These are phyloP conservation scores for Trametes maxima DNA, from an alignment of 768 basidiomycete species.

Conservation along the genomic window DNA sequence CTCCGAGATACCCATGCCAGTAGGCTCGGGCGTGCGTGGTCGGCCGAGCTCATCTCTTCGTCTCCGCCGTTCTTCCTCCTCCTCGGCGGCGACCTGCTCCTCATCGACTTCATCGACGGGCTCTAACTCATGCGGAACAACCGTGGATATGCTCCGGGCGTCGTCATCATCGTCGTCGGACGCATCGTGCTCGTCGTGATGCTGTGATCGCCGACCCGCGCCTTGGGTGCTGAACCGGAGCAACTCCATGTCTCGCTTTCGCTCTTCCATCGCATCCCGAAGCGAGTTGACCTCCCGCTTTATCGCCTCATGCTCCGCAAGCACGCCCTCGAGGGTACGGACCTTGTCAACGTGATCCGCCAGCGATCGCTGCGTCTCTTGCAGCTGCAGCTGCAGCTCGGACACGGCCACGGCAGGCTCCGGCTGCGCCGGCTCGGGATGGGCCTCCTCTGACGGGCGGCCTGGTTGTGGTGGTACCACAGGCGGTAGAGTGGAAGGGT, in stretches of 20 bases:
- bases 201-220: constrained; percentile 25
- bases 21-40: constrained; percentile 83
- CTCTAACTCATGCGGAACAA: constrained; percentile 69
- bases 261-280: constrained; percentile 70
- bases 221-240: constrained; percentile 31
- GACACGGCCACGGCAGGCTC: constrained; percentile 43
- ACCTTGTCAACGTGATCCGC: constrained; percentile 82
- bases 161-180: constrained; percentile 50
- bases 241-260: constrained; percentile 51
- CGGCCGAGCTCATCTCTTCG: constrained; percentile 60
- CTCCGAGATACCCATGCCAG: constrained; percentile 53
- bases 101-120: constrained; percentile 78
- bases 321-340: constrained; percentile 75
- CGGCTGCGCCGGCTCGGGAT: constrained; percentile 27
- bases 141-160: constrained; percentile 68
- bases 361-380: constrained; percentile 80
- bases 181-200: constrained; percentile 22
- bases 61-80: constrained; percentile 51
- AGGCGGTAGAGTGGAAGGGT: constrained; percentile 66
- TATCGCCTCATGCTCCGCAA: constrained; percentile 84
- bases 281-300: constrained; percentile 76
- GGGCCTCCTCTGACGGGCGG: constrained; percentile 21
- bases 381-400: constrained; percentile 80
- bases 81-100: constrained; percentile 46
- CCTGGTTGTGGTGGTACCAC: constrained; percentile 42